A percentile compares a stretch with the other conserved stretches of the same genome.
Conservation (phyloP, 257 asterid species). For the Leonotis leonurus region DNA sequence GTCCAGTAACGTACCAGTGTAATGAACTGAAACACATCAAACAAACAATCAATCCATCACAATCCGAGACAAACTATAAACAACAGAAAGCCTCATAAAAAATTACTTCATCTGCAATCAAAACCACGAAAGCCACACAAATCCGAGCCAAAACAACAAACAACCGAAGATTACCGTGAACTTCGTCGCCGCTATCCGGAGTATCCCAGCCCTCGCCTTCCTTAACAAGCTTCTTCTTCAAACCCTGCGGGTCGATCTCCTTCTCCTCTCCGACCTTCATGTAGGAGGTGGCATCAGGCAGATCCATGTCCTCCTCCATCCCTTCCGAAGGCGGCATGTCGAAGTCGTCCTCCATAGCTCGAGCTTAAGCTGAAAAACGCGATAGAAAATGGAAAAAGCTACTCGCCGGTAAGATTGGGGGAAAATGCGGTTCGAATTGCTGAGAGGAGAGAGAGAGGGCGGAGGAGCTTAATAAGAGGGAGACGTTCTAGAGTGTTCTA, state of each 20-base stretch:
- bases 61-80: too few relatives aligned
- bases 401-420: neutral
- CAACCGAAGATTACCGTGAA: slow-evolving; percentile 40
- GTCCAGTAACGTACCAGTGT: slow-evolving; percentile 60
- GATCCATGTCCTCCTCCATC: slow-evolving; percentile 57
- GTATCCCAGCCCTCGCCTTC: slow-evolving; percentile 67
- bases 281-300: slow-evolving; percentile 41
- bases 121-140: too few relatives aligned
- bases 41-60: slow-evolving; percentile 3
- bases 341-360: slow-evolving; percentile 50
- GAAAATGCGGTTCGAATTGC: neutral
- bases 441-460: neutral
- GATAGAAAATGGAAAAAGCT: neutral
- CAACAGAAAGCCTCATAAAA: too few relatives aligned
- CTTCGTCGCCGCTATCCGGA: slow-evolving; percentile 62
- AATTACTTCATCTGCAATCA: too few relatives aligned
- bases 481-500: slow-evolving; percentile 43
- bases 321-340: slow-evolving; percentile 45
- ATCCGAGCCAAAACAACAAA: too few relatives aligned
- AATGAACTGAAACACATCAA: slow-evolving; percentile 41
- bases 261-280: slow-evolving; percentile 71
- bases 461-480: slow-evolving; percentile 18
- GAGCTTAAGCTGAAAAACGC: neutral
- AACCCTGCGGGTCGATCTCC: slow-evolving; percentile 52
- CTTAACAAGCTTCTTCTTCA: slow-evolving; percentile 71